Percentiles rank a stretch among this genome's conserved stretches.
phyloP scores from a whole-genome alignment of 2,329 filamentous ascomycete species.

The Trichoderma koningii region DNA sequence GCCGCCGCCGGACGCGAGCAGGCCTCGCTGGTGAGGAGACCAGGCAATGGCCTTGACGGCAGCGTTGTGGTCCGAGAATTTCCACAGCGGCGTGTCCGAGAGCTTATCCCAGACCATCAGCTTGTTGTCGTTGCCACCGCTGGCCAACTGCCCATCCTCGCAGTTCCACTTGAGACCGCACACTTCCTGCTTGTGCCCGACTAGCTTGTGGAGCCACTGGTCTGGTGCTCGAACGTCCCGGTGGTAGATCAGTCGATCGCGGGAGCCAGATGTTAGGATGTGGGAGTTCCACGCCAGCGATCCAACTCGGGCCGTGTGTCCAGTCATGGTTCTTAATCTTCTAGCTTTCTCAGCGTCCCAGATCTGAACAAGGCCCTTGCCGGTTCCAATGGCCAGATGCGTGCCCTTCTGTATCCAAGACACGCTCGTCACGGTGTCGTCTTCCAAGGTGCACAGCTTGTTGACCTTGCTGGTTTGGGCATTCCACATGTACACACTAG shows the following conservation, averaged over 20 bases:
- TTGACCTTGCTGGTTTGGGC: conserved; percentile 87
- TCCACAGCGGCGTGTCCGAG: conserved; percentile 87
- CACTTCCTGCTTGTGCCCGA: conserved; percentile 97
- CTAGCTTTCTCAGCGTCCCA: conserved; percentile 92
- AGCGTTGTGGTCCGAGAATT: conserved; percentile 91
- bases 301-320: conserved; percentile 89
- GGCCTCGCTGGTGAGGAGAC: conserved; percentile 92
- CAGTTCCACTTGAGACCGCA: conserved; percentile 97
- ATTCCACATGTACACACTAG: conserved; percentile 98
- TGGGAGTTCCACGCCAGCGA: conserved; percentile 98
- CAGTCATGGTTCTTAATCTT: conserved; percentile 91
- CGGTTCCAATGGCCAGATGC: conserved; percentile 91
- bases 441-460: conserved; percentile 87
- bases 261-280: conserved; percentile 91
- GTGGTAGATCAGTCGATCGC: conserved; percentile 91
- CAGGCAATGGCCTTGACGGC: conserved; percentile 97
- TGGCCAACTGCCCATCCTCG: conserved; percentile 91
- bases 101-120: conserved; percentile 98
- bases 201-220: conserved; percentile 82
- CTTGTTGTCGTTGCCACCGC: conserved; percentile 97
- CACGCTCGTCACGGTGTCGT: conserved; percentile 94
- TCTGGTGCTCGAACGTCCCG: conserved; percentile 91
- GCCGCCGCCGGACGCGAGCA: conserved; percentile 93
- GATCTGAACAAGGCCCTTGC: conserved; percentile 92
- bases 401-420: conserved; percentile 98